These are phyloP conservation scores for Podaxis pistillaris DNA, from an alignment of 768 basidiomycete species.

Conservation along the genomic window DNA sequence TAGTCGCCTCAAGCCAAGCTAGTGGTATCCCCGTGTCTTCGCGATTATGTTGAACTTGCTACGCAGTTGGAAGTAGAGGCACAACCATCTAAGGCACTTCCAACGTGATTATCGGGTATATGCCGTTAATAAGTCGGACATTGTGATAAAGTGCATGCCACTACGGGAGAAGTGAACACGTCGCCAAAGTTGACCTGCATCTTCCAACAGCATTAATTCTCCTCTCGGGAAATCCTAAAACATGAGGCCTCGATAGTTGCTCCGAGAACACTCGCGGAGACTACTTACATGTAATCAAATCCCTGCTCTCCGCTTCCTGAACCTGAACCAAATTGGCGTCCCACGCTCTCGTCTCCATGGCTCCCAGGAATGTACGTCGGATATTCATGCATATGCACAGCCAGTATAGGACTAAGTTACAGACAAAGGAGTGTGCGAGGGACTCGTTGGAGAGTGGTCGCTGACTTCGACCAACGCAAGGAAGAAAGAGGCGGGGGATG, in stretches of 20 bases:
- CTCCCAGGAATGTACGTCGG: not conserved
- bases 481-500: not conserved
- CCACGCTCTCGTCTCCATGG: constrained; percentile 21
- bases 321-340: constrained; percentile 20
- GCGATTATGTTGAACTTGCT: too few relatives aligned
- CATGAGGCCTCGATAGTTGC: constrained; percentile 20
- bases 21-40: too few relatives aligned
- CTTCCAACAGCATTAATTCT: constrained; percentile 15
- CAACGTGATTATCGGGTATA: not conserved
- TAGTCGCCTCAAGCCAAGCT: too few relatives aligned
- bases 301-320: constrained; percentile 20
- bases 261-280: not conserved
- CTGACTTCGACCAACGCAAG: constrained; percentile 3
- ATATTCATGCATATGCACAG: constrained; percentile 5
- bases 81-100: not conserved
- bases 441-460: not conserved
- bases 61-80: too few relatives aligned
- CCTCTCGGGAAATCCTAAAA: not conserved
- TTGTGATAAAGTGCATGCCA: constrained; percentile 10
- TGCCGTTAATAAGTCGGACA: not conserved
- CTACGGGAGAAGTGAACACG: constrained; percentile 23
- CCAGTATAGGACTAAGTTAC: not conserved
- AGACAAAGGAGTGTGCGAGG: not conserved
- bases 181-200: constrained; percentile 27
- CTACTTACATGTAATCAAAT: constrained; percentile 26